A percentile compares a stretch with the other conserved stretches of the same genome.
These are phyloP conservation scores for Xylaria sp. DNA, from an alignment of 2,329 filamentous ascomycete species.

Conservation along the genomic window DNA sequence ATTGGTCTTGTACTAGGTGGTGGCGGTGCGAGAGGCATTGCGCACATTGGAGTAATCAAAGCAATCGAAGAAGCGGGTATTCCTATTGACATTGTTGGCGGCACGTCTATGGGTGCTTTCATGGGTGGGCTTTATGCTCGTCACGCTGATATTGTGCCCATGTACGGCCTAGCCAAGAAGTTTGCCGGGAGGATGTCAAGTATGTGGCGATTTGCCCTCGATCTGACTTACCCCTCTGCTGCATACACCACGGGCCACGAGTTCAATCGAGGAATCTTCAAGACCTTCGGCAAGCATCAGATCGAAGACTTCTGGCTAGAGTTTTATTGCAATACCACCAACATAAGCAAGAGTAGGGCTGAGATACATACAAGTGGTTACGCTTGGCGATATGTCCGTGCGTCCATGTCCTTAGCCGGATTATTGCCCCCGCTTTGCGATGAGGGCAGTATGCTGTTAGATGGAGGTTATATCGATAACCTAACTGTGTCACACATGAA, in stretches of 20 bases:
- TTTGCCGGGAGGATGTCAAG: conserved; percentile 99
- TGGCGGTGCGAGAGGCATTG: conserved; percentile 89
- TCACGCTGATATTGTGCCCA: conserved; percentile 95
- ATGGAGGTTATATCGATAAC: conserved; percentile 97
- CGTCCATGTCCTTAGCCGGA: conserved; percentile 96
- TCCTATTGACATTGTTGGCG: conserved; percentile 93
- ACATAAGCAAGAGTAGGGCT: conserved; percentile 91
- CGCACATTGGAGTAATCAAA: conserved; percentile 92
- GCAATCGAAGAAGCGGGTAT: conserved; percentile 96
- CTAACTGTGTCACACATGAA: conserved; percentile 98
- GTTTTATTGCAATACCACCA: conserved; percentile 99
- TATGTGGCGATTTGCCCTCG: conserved; percentile 97
- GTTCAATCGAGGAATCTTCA: conserved; percentile 99
- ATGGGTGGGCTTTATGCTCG: conserved; percentile 95
- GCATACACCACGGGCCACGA: conserved; percentile 99
- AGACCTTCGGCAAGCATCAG: conserved; percentile 94
- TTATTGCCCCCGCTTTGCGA: conserved; percentile 94
- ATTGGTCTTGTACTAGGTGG: conserved; percentile 94
- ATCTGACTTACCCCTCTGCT: conserved; percentile 94
- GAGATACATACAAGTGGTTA: conserved; percentile 98
- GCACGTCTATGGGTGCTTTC: conserved; percentile 95
- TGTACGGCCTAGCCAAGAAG: conserved; percentile 96
- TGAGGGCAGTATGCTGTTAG: conserved; percentile 94
- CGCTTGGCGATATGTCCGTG: conserved; percentile 95
- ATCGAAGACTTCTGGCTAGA: conserved; percentile 99